A percentile compares a stretch with the other conserved stretches of the same genome.
Evolutionary conservation across 1,139 yeast genomes (phyloP).

Genomic region (Taphrina betulina): DNA sequence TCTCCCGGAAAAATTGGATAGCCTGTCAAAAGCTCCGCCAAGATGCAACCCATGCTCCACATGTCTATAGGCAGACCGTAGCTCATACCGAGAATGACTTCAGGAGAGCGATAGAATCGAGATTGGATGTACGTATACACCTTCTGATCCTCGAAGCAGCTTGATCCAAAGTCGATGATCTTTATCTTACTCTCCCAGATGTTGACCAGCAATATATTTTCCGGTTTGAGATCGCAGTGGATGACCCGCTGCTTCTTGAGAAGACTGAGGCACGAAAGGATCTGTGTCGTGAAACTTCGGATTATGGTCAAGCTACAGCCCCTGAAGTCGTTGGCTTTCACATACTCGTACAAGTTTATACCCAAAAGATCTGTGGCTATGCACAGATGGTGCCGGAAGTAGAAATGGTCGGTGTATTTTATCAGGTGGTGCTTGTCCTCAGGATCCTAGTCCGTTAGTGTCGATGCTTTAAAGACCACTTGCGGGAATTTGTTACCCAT

Average conservation of each 20-base stretch:
- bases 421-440: slow-evolving; percentile 51
- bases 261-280: slow-evolving; percentile 60
- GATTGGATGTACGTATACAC: slow-evolving; percentile 93
- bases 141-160: slow-evolving; percentile 87
- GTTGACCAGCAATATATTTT: slow-evolving; percentile 75
- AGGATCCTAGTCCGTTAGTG: slow-evolving; percentile 49
- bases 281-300: slow-evolving; percentile 52
- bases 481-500: slow-evolving; percentile 41
- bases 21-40: slow-evolving; percentile 67
- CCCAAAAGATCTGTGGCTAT: slow-evolving; percentile 73
- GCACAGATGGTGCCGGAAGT: slow-evolving; percentile 80
- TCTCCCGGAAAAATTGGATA: slow-evolving; percentile 68
- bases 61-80: slow-evolving; percentile 70
- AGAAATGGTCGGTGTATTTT: slow-evolving; percentile 66
- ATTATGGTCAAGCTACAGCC: slow-evolving; percentile 62
- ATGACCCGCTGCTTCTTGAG: slow-evolving; percentile 60
- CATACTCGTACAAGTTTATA: slow-evolving; percentile 63
- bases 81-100: slow-evolving; percentile 74
- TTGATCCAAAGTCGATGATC: slow-evolving; percentile 94
- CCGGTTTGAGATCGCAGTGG: slow-evolving; percentile 92
- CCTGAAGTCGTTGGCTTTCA: slow-evolving; percentile 59
- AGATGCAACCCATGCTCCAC: slow-evolving; percentile 75
- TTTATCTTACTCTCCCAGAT: slow-evolving; percentile 84
- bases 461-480: too few relatives aligned
- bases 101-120: slow-evolving; percentile 88